Base-by-base conservation (phyloP, 495 filamentous ascomycete genomes). In the Penicillium dipodomyicola region DNA sequence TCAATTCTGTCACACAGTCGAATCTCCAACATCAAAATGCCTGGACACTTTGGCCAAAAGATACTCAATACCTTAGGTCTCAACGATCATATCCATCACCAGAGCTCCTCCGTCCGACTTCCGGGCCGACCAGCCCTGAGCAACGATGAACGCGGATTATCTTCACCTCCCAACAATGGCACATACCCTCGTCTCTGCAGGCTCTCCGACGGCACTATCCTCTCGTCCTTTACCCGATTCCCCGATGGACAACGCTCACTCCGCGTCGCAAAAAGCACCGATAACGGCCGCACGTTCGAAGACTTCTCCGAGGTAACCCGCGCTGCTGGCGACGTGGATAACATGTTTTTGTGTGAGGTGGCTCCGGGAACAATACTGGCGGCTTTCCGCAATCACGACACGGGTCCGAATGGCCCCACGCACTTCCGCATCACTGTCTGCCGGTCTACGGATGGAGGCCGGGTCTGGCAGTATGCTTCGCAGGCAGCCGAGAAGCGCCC, bases 351-450 rank as follows among this genome's bases (percentile, higher is more conserved):
- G 8, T 73, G 84, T 3, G 80, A 84, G 51, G 65, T 83, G 0
- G 70, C 78, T 2, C 72, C 73, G 2, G 74, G 74, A 0, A 70
- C 71, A 0, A 72, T 87, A 20, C 71, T 87, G 0, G 78, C 75
- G 7, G 82, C 83, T 1, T 86, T 84, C 61, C 79, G 84, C 27
- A 85, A 86, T 64, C 84, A 86, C 61, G 79, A 84, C 50, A 67
- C 72, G 3, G 65, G 72, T 0, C 69, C 68, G 0, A 47, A 67
- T 25, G 61, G 69, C 20, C 72, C 65, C 1, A 80, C 75, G 0
- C 73, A 74, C 61, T 86, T 81, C 70, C 83, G 84, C 23, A 86
- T 87, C 63, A 85, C 81, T 0, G 75, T 87, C 14, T 86, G 80
- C 60, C 72, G 75, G 37, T 84, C 82, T 23, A 67, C 56, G 11